These are phyloP conservation scores for Aureobasidium uvarum DNA, from an alignment of 2,329 filamentous ascomycete genomes.

Conservation along the genomic window DNA sequence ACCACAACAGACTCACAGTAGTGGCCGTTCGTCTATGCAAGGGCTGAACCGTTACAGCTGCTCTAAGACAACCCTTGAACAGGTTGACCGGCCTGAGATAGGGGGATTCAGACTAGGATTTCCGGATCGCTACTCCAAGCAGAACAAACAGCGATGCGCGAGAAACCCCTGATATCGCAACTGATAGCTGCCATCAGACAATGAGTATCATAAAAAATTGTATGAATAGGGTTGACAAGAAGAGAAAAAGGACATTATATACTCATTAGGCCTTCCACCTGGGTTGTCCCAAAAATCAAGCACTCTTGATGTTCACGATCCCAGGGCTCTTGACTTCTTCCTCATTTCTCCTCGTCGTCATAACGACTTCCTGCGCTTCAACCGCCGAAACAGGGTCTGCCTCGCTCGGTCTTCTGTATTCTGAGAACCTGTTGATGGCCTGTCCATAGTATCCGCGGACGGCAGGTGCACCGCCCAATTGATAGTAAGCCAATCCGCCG, in stretches of 20 bases:
- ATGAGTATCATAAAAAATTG: not conserved
- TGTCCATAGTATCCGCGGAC: not conserved
- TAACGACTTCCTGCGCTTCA: not conserved
- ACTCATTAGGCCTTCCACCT: not conserved
- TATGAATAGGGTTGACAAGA: not conserved
- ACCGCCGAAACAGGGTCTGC: conserved; percentile 1
- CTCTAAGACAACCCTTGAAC: too few species aligned
- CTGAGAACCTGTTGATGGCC: not conserved
- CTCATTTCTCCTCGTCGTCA: not conserved
- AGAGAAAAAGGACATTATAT: not conserved
- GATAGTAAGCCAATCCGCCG: conserved; percentile 68
- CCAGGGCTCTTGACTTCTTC: conserved; percentile 7
- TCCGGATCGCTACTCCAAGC: too few species aligned
- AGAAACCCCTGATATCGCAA: not conserved
- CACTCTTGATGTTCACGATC: conserved; percentile 7
- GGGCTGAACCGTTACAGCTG: too few species aligned
- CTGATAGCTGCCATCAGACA: not conserved
- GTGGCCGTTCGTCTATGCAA: too few species aligned
- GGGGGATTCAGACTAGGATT: too few species aligned
- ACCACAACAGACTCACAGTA: too few species aligned
- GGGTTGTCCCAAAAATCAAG: not conserved
- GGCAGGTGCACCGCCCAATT: conserved; percentile 58
- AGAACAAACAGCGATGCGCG: too few species aligned
- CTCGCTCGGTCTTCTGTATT: conserved; percentile 9
- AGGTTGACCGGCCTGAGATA: too few species aligned